Base-by-base conservation (phyloP, 2,329 filamentous ascomycete genomes). In the Penicillium concentricum region DNA sequence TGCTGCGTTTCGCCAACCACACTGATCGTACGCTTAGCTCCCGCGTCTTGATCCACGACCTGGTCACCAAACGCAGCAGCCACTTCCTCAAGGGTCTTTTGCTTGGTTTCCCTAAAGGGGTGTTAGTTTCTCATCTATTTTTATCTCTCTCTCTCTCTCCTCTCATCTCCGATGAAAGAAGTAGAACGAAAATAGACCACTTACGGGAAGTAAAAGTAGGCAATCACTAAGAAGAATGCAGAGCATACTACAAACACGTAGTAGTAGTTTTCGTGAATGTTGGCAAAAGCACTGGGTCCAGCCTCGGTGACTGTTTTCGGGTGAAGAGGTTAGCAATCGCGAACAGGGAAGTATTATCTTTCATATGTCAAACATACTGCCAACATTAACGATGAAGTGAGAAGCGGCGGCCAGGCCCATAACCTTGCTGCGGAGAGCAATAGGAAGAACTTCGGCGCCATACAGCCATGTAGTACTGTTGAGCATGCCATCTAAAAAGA, bases 231-330 rank as follows among this genome's bases (percentile, higher is more conserved):
- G 69, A 83, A 85, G 69, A 84, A 78, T 1, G 71, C 26, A 2
- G 79, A 79, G 61, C 82, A 84, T 5, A 63, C 78, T 2, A 84
- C 81, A 58, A 85, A 85, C 18, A 85, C 82, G 58, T 84, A 85
- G 67, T 85, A 85, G 67, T 84, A 85, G 60, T 84, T 85, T 61
- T 85, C 78, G n/a, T 75, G 66, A 51, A 85, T 85, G 42, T 77
- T 83, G 15, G 80, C 79, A 61, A 85, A 84, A 0, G 82, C 82
- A 50, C 75, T 82, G 0, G 82, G 82, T 0, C 82, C 82, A 7
- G 80, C 81, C 66, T 83, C 79, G 50, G 81, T 83, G 61, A 82
- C 75, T 72, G 49, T 37, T 16, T 50, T 20, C 5, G 45, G 20
- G 13, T 20, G 30, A 26, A 38, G 13, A 20, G n/a, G 10, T 55